phyloP scores from a whole-genome alignment of 768 basidiomycete species.

The Lactarius quietus region DNA sequence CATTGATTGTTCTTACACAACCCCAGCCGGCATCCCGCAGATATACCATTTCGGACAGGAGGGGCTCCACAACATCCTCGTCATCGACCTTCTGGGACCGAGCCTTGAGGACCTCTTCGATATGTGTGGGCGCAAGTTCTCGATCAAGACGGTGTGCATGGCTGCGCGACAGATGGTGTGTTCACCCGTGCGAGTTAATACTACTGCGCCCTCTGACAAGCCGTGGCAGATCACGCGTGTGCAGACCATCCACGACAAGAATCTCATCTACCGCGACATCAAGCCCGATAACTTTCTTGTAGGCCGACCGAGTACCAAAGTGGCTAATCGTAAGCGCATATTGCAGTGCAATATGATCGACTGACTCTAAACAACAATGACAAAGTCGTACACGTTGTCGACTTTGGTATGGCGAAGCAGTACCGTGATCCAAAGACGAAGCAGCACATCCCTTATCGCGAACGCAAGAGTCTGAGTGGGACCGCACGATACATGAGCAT shows the following conservation, averaged over 20 bases:
- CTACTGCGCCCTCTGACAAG: neutral
- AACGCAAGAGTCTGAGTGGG: conserved; percentile 94
- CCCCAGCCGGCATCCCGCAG: conserved; percentile 89
- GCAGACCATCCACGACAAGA: conserved; percentile 99
- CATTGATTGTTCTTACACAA: conserved; percentile 19
- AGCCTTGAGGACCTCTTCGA: conserved; percentile 98
- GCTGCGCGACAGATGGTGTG: conserved; percentile 94
- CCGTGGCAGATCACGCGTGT: conserved; percentile 79
- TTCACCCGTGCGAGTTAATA: conserved; percentile 6
- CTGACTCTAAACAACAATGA: conserved; percentile 10
- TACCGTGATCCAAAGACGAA: conserved; percentile 99
- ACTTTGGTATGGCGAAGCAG: conserved; percentile 99
- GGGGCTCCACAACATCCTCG: conserved; percentile 96
- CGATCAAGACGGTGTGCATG: conserved; percentile 98
- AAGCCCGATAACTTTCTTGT: conserved; percentile 99
- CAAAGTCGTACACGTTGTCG: conserved; percentile 86
- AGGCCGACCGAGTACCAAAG: conserved; percentile 90
- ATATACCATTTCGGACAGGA: conserved; percentile 99
- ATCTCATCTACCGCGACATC: conserved; percentile 98
- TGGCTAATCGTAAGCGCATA: conserved; percentile 61
- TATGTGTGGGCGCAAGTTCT: conserved; percentile 98
- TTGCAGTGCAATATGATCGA: neutral
- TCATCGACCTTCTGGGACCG: conserved; percentile 96
- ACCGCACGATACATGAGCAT: conserved; percentile 99
- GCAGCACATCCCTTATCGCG: conserved; percentile 98